Evolutionary conservation across 2,329 filamentous ascomycete species (phyloP).

Genomic region (Aspergillus aculeatinus): DNA sequence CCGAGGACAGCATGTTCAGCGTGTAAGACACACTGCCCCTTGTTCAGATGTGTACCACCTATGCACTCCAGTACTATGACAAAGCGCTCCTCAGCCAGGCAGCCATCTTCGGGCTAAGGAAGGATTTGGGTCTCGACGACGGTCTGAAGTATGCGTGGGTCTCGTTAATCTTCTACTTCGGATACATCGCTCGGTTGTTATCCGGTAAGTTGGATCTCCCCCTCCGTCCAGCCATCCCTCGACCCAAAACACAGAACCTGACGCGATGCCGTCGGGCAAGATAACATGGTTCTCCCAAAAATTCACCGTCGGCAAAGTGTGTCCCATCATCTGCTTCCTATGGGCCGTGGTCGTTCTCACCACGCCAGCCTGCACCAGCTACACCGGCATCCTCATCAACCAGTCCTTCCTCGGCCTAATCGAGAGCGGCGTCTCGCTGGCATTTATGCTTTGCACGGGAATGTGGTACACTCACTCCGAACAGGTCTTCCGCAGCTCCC

Average conservation of each 20-base stretch:
- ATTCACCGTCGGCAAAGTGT: conserved; percentile 10
- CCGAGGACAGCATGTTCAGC: too few species aligned
- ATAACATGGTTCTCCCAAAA: conserved; percentile 10
- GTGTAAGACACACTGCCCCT: too few species aligned
- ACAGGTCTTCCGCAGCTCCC: conserved; percentile 11
- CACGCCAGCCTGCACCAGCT: conserved; percentile 14
- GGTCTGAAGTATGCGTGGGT: conserved; percentile 15
- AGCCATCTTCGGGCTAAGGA: conserved; percentile 12
- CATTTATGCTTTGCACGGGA: conserved; percentile 13
- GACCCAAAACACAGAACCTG: too few species aligned
- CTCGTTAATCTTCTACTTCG: conserved; percentile 16
- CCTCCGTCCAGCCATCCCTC: too few species aligned
- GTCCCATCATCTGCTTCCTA: conserved; percentile 12
- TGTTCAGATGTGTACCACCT: conserved; percentile 16
- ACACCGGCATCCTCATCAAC: conserved; percentile 13
- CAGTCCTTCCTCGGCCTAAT: conserved; percentile 14
- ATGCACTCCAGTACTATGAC: conserved; percentile 17
- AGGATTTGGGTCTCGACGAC: conserved; percentile 9
- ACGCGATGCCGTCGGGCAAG: too few species aligned
- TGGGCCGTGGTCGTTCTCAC: conserved; percentile 10
- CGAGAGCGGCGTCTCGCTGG: conserved; percentile 12
- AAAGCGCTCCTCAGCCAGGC: conserved; percentile 16
- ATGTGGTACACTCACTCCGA: conserved; percentile 17
- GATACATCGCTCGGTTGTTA: conserved; percentile 12
- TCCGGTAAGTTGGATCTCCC: background rate